These are phyloP conservation scores for Pseudopithomyces chartarum DNA, from an alignment of 2,329 filamentous ascomycete genomes.

Conservation along the genomic window DNA sequence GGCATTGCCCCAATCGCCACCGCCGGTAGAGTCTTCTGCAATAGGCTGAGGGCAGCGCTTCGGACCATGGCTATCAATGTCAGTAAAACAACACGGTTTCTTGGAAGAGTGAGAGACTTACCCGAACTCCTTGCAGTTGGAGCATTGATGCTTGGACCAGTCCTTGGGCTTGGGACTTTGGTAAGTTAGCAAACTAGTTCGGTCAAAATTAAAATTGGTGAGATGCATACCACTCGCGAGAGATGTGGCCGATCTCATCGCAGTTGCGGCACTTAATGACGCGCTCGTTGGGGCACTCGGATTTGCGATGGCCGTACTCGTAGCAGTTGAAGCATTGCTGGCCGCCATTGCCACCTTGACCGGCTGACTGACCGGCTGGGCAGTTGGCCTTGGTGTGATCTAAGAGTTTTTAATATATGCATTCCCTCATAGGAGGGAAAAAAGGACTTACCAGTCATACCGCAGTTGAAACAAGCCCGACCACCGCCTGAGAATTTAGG, in stretches of 20 bases:
- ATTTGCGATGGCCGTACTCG: slow-evolving; percentile 9
- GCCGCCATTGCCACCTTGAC: slow-evolving; percentile 15
- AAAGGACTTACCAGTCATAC: slow-evolving; percentile 17
- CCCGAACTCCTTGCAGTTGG: slow-evolving; percentile 57
- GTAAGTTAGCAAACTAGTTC: neutral
- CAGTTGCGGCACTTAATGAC: slow-evolving; percentile 63
- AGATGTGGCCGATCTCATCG: slow-evolving; percentile 64
- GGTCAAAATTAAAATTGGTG: too few species aligned
- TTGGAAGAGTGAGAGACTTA: neutral
- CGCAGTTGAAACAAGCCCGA: slow-evolving; percentile 39
- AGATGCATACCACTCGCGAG: slow-evolving; percentile 52
- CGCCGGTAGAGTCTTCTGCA: slow-evolving; percentile 26
- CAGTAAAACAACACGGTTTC: slow-evolving; percentile 2
- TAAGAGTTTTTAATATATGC: slow-evolving; percentile 14
- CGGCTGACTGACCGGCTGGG: slow-evolving; percentile 21
- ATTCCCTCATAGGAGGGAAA: neutral
- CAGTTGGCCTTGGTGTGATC: slow-evolving; percentile 27
- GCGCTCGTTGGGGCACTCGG: slow-evolving; percentile 31
- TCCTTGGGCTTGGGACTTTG: slow-evolving; percentile 55
- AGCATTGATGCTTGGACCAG: slow-evolving; percentile 63
- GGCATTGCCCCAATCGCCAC: slow-evolving; percentile 18
- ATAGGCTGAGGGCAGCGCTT: slow-evolving; percentile 47
- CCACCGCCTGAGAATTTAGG: slow-evolving; percentile 15
- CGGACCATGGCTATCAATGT: slow-evolving; percentile 45
- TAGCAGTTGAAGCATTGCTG: slow-evolving; percentile 28